A percentile compares a stretch with the other conserved stretches of the same genome.
Conservation (phyloP, 2,329 filamentous ascomycete genomes). For the Calonectria naviculata region DNA sequence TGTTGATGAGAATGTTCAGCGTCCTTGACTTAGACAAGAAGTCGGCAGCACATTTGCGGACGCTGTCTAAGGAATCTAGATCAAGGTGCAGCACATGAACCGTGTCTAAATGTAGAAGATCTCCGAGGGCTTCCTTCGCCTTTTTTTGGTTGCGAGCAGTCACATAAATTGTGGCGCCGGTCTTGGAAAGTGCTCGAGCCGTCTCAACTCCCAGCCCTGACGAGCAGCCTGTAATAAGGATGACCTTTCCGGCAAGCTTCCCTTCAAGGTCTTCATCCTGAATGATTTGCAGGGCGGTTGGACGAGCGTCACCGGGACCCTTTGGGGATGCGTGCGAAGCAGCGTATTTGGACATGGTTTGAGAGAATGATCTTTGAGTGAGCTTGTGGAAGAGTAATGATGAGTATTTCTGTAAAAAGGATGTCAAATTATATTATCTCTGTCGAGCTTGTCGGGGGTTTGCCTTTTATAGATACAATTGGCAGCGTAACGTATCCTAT, state of each 20-base stretch:
- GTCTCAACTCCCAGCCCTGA: not conserved
- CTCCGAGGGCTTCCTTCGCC: not conserved
- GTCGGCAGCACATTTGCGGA: conserved; percentile 32
- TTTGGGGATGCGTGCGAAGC: too few species aligned
- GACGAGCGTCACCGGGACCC: conserved; percentile 24
- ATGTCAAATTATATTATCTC: too few species aligned
- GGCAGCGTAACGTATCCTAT: too few species aligned
- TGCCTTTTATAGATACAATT: too few species aligned
- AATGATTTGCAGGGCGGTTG: conserved; percentile 27
- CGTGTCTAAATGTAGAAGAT: conserved; percentile 20
- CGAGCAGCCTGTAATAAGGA: conserved; percentile 1
- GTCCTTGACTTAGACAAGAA: conserved; percentile 1
- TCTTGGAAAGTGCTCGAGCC: not conserved
- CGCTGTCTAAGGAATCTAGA: conserved; percentile 35
- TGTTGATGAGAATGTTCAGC: conserved; percentile 35
- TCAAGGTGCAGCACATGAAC: conserved; percentile 35
- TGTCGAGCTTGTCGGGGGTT: too few species aligned
- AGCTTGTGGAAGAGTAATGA: too few species aligned
- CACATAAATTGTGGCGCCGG: not conserved
- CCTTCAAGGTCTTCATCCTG: conserved; percentile 19
- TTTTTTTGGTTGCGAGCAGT: not conserved
- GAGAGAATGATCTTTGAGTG: too few species aligned
- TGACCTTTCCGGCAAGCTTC: not conserved
- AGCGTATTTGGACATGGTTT: too few species aligned
- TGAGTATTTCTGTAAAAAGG: too few species aligned